phyloP scores from a whole-genome alignment of 208 protist genomes.

The Wallacemonas sp. region DNA sequence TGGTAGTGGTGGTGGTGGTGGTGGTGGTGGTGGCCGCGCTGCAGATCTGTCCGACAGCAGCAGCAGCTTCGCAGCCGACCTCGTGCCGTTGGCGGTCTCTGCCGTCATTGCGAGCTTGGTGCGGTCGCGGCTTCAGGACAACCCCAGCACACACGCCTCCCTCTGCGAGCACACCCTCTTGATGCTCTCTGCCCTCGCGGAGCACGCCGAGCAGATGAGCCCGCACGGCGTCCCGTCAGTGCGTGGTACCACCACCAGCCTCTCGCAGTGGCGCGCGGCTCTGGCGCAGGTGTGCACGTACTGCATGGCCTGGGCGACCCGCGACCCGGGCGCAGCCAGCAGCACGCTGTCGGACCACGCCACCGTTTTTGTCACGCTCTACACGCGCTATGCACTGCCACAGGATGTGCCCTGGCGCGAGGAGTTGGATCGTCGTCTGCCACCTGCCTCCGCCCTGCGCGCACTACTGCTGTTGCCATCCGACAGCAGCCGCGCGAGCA shows the following conservation, averaged over 20 bases:
- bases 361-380: background rate
- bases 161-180: conserved; percentile 62
- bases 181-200: conserved; percentile 33
- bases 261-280: conserved; percentile 31
- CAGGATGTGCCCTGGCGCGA: conserved; percentile 17
- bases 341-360: conserved; percentile 22
- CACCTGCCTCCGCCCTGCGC: conserved; percentile 18
- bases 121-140: conserved; percentile 36
- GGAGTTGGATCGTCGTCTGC: conserved; percentile 19
- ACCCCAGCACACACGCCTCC: conserved; percentile 48
- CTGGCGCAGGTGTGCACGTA: conserved; percentile 59
- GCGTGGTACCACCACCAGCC: no score
- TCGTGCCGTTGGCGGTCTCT: background rate
- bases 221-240: background rate
- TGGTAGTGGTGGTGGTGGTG: conserved; percentile 40
- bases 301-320: conserved; percentile 39
- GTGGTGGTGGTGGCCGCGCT: conserved; percentile 26
- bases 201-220: background rate
- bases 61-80: background rate
- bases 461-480: conserved; percentile 14
- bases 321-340: conserved; percentile 13
- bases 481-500: background rate
- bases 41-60: conserved; percentile 17
- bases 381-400: conserved; percentile 20
- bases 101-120: conserved; percentile 10